These are phyloP conservation scores for Fraxinus paxiana DNA, from an alignment of 305 asterid genomes.

Conservation along the genomic window DNA sequence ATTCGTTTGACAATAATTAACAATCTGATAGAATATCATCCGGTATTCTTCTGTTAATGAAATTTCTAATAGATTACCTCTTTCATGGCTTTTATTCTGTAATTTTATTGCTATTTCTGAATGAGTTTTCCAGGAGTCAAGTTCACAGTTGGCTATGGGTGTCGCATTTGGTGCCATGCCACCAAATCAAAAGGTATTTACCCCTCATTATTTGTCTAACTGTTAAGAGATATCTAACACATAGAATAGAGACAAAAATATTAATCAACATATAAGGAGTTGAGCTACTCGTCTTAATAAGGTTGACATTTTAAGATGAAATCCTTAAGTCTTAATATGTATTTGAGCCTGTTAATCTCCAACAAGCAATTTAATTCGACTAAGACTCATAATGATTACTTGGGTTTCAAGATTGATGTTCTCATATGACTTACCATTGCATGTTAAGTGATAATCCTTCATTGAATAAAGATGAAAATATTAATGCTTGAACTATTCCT, in stretches of 20 bases:
- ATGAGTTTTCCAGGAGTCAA: slow-evolving; percentile 68
- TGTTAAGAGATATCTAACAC: background rate
- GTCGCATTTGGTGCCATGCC: slow-evolving; percentile 68
- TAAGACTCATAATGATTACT: background rate
- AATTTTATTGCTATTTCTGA: slow-evolving; percentile 19
- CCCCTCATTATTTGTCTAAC: background rate
- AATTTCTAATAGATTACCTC: slow-evolving; percentile 7
- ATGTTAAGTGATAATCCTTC: background rate
- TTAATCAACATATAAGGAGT: background rate
- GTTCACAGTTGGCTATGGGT: slow-evolving; percentile 87
- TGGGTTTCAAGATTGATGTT: background rate
- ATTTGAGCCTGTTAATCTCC: background rate
- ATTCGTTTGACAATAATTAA: slow-evolving; percentile 92
- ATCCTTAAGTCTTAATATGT: background rate
- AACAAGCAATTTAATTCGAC: background rate
- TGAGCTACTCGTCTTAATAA: background rate
- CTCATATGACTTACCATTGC: background rate
- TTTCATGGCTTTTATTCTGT: slow-evolving; percentile 13
- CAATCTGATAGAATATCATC: slow-evolving; percentile 86
- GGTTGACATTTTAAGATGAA: background rate
- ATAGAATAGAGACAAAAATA: background rate
- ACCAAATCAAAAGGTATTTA: slow-evolving; percentile 52
- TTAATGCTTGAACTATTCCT: background rate
- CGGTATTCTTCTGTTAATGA: slow-evolving; percentile 44
- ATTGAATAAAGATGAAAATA: background rate